Evolutionary conservation across 2,329 filamentous ascomycete species (phyloP).

Genomic region (Penicillium fuscoglaucum): DNA sequence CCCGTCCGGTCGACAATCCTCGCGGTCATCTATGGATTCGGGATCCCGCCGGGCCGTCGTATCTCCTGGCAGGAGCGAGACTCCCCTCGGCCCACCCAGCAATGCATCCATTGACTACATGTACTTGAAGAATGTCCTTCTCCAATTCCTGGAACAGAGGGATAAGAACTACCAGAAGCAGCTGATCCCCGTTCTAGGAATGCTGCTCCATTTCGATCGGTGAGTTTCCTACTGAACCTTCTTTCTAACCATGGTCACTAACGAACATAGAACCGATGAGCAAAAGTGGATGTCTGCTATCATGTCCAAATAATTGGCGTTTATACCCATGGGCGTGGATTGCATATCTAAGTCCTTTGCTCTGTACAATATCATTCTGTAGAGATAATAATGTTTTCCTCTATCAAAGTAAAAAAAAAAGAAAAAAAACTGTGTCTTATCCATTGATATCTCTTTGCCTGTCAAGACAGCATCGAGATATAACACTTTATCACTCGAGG

Average conservation of each 20-base stretch:
- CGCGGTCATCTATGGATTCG: constrained; percentile 61
- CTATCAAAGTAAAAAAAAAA: background rate
- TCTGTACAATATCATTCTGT: constrained; percentile 9
- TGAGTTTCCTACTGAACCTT: constrained; percentile 36
- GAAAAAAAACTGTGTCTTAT: background rate
- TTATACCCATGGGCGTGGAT: constrained; percentile 3
- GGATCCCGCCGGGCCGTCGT: constrained; percentile 46
- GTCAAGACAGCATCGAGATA: background rate
- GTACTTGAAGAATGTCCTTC: constrained; percentile 65
- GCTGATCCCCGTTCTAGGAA: constrained; percentile 64
- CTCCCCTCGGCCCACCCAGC: constrained; percentile 33
- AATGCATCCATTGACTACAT: constrained; percentile 56
- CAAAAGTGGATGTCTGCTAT: constrained; percentile 84
- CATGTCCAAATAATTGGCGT: constrained; percentile 46
- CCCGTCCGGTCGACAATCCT: constrained; percentile 53
- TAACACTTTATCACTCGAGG: too few relatives aligned
- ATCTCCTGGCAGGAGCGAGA: constrained; percentile 49
- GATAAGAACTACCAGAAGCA: constrained; percentile 69
- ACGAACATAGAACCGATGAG: constrained; percentile 64
- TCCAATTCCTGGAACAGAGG: constrained; percentile 66
- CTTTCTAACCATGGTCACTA: constrained; percentile 4
- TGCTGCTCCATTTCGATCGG: constrained; percentile 66
- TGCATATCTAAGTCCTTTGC: background rate
- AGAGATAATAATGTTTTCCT: background rate
- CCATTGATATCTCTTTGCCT: too few relatives aligned